Percentiles rank a stretch among this genome's conserved stretches.
Conservation (phyloP, 176 grass and related monocot species). For the Otatea glauca region DNA sequence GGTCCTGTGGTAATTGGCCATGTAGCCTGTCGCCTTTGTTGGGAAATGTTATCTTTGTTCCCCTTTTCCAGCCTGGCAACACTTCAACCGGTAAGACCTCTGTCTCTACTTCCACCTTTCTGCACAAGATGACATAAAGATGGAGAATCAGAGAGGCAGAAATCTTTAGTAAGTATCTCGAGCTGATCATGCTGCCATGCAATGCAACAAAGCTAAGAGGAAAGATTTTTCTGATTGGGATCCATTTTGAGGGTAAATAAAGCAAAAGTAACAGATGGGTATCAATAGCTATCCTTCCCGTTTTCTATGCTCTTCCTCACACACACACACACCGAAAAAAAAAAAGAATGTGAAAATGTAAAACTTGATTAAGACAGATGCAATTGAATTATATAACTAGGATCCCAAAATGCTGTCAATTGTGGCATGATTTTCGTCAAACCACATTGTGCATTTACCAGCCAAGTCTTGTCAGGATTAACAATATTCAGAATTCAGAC, state of each 20-base stretch:
- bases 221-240: neutral
- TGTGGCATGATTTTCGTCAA: conserved; percentile 23
- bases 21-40: conserved; percentile 56
- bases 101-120: conserved; percentile 45
- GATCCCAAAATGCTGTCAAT: neutral
- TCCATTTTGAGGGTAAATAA: neutral
- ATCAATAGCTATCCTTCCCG: neutral
- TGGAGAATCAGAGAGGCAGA: neutral
- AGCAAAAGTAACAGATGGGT: conserved; percentile 16
- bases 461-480: conserved; percentile 1
- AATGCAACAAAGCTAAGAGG: conserved; percentile 27
- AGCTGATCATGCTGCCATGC: conserved; percentile 12
- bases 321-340: neutral
- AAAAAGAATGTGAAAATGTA: neutral
- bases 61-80: conserved; percentile 69
- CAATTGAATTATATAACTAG: neutral
- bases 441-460: conserved; percentile 15
- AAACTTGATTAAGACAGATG: neutral
- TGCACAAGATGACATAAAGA: conserved; percentile 34
- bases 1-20: conserved; percentile 53
- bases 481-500: conserved; percentile 9
- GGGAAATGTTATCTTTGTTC: conserved; percentile 77
- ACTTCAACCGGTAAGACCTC: conserved; percentile 65
- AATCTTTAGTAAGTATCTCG: conserved; percentile 17
- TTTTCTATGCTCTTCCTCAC: neutral